A percentile compares a stretch with the other conserved stretches of the same genome.
Evolutionary conservation across 2,329 filamentous ascomycete genomes (phyloP).

Genomic region (Penicillium verrucosum): DNA sequence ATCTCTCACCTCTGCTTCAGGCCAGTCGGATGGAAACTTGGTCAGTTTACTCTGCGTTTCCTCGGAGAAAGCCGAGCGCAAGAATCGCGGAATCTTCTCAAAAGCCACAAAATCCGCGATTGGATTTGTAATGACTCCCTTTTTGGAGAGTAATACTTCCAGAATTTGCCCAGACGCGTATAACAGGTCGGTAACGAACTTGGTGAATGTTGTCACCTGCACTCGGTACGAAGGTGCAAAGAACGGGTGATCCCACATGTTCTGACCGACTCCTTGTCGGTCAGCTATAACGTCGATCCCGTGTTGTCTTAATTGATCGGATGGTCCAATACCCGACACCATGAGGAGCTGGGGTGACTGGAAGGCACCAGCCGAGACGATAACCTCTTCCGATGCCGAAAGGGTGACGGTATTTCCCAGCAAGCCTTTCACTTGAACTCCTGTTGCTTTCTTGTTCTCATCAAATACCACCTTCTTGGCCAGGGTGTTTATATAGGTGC

Average conservation of each 20-base stretch:
- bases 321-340: constrained; percentile 50
- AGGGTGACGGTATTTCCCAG: constrained; percentile 33
- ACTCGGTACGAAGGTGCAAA: constrained; percentile 30
- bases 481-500: constrained; percentile 42
- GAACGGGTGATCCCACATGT: constrained; percentile 37
- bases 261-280: constrained; percentile 37
- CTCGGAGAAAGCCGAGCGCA: constrained; percentile 21
- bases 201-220: constrained; percentile 24
- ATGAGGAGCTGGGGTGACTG: constrained; percentile 54
- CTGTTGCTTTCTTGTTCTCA: constrained; percentile 39
- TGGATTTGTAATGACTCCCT: constrained; percentile 26
- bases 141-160: constrained; percentile 10
- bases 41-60: constrained; percentile 17
- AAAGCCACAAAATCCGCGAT: constrained; percentile 28
- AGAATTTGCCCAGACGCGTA: constrained; percentile 15
- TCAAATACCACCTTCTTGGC: constrained; percentile 47
- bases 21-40: constrained; percentile 36
- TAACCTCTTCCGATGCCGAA: constrained; percentile 49
- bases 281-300: constrained; percentile 28
- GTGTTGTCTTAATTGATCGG: constrained; percentile 22
- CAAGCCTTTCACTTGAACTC: constrained; percentile 35
- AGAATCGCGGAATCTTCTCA: constrained; percentile 32
- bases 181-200: constrained; percentile 13
- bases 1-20: constrained; percentile 32
- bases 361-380: constrained; percentile 52